Evolutionary conservation across 148 eudicot species (phyloP), one percentile per base, ranked within the genome.

Genomic region (Nyssa sinensis): DNA sequence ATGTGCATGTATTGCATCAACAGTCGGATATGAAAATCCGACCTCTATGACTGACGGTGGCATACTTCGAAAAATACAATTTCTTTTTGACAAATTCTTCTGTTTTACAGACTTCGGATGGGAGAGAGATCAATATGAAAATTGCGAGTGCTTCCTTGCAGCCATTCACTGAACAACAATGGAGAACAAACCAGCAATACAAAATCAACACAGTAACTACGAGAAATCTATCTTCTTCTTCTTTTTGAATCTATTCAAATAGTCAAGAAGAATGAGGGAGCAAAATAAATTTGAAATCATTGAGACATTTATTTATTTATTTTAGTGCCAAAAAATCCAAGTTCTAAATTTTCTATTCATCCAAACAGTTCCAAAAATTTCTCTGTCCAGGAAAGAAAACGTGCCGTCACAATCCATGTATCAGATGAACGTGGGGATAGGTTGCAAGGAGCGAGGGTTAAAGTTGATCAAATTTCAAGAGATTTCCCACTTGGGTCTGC

Each of bases 401-500:
- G 93, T 4, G 86, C 85, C 10, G 88, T 84, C 37, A 87, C 82
- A 25, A 74, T 92, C 62, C 97, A 92, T 73, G 83, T 82, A 10
- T 90, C 97, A 21, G 83, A 88, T 72, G 31, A 51, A 60, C 65
- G 73, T 13, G 97, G 97, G 27, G 82, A 60, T 28, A 77, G 73
- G 70, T 62, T 92, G 53, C 77, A 66, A 61, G 93, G 90, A 37
- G 97, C 94, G 57, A 28, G 60, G 53, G 34, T 90, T 19, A 76
- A 24, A 34, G 63, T 92, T 7, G 77, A 84, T 76, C 97, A 92
- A 70, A 79, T 83, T 3, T 86, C 91, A 1, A 90, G 71, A 32
- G 97, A 90, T 67, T 92, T 86, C 71, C 94, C 87, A 28, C 80
- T 92, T 66, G 97, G 97, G 25, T 88, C 97, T 1, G 94, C 94